Evolutionary conservation across 2,329 filamentous ascomycete species (phyloP).

Genomic region (Fusarium xyrophilum): DNA sequence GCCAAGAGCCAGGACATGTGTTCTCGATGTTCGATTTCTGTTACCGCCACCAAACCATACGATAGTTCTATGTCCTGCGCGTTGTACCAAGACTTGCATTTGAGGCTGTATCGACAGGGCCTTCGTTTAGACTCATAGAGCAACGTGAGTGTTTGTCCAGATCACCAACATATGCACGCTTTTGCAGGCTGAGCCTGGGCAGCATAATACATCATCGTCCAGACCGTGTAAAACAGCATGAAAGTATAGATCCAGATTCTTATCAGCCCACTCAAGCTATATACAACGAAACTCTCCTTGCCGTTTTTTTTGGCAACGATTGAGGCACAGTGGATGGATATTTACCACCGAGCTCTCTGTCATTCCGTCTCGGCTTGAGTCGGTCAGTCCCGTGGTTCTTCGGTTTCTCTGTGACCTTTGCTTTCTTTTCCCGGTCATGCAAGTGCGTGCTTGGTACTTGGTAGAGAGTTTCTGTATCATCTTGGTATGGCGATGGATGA

Average conservation of each 20-base stretch:
- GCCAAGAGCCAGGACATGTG: constrained; percentile 1
- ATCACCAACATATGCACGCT: neutral
- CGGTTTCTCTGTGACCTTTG: neutral
- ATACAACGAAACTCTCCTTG: neutral
- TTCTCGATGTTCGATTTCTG: constrained; percentile 12
- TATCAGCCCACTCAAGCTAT: neutral
- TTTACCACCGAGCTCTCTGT: neutral
- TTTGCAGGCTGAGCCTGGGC: constrained; percentile 2
- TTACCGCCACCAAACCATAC: neutral
- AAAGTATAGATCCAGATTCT: neutral
- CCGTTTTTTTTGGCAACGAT: neutral
- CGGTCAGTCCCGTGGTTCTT: constrained; percentile 9
- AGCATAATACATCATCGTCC: neutral
- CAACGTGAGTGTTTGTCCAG: neutral
- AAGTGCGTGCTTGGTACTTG: constrained; percentile 2
- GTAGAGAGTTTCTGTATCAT: constrained; percentile 1
- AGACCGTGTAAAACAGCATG: neutral
- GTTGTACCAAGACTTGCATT: neutral
- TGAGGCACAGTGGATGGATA: neutral
- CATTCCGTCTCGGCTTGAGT: neutral
- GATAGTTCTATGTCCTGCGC: neutral
- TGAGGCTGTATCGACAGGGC: neutral
- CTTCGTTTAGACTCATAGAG: neutral
- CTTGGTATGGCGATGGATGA: constrained; percentile 27
- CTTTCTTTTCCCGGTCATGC: constrained; percentile 19